Conservation (phyloP, 202 grass and related monocot genomes). For the Setaria viridis region DNA sequence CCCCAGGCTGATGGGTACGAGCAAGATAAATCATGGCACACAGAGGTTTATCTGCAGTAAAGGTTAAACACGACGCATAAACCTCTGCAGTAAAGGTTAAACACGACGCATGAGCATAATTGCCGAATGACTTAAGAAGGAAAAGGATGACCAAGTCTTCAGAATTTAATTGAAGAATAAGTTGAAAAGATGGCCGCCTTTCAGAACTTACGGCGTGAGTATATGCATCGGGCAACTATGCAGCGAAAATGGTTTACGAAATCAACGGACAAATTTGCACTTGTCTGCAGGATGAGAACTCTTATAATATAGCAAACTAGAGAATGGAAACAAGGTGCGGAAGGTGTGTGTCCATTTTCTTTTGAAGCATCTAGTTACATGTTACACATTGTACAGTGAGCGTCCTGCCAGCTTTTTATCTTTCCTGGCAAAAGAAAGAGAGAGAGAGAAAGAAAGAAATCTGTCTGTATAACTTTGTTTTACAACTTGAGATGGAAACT, state of each 20-base stretch:
- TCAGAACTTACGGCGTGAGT: conserved; percentile 8
- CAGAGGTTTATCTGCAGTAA: neutral
- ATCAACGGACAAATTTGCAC: neutral
- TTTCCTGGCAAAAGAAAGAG: neutral
- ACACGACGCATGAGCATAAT: conserved; percentile 1
- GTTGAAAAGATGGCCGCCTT: neutral
- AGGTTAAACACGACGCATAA: conserved; percentile 3
- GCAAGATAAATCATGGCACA: neutral
- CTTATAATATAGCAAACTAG: neutral
- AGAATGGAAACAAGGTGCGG: neutral
- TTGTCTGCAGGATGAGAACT: neutral
- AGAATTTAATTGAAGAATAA: neutral
- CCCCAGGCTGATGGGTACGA: neutral
- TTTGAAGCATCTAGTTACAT: neutral
- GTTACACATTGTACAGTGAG: neutral
- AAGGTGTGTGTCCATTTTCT: neutral
- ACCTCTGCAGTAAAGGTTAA: neutral
- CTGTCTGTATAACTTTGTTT: neutral
- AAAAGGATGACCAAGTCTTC: neutral
- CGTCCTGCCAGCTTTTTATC: neutral
- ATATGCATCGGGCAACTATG: conserved; percentile 20
- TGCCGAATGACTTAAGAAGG: conserved; percentile 8
- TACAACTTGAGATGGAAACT: neutral
- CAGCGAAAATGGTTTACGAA: neutral
- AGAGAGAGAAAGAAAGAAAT: neutral